Percentiles rank a stretch among this genome's conserved stretches.
These are phyloP conservation scores for Blastobotrys terrestris DNA, from an alignment of 805 yeast species.

Conservation along the genomic window DNA sequence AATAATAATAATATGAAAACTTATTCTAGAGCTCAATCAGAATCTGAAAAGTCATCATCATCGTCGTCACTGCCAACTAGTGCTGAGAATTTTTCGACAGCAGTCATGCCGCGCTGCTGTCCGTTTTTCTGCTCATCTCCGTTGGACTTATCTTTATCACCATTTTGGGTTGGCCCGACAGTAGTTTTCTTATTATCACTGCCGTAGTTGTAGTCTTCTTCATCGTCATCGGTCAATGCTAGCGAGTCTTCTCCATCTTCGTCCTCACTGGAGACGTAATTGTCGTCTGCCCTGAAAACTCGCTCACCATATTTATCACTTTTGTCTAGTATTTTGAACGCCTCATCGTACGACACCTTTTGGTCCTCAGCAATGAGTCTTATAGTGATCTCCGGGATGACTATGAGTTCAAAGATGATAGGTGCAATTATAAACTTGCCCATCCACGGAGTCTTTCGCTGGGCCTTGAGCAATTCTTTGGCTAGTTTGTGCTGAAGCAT, in stretches of 20 bases:
- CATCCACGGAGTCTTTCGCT: constrained; percentile 2
- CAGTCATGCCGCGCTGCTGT: no score
- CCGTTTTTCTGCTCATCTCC: background rate
- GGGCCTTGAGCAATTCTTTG: background rate
- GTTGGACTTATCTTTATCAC: no score
- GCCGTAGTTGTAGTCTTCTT: no score
- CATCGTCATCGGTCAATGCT: background rate
- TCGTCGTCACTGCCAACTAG: no score
- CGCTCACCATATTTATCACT: background rate
- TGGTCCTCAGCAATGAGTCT: background rate
- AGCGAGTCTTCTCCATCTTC: background rate
- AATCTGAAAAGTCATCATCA: no score
- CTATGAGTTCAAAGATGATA: background rate
- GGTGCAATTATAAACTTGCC: background rate
- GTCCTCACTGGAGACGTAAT: background rate
- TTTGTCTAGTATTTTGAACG: background rate
- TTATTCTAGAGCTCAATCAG: no score
- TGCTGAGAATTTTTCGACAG: no score
- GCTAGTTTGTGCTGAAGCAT: background rate
- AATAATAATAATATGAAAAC: no score
- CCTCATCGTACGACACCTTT: background rate
- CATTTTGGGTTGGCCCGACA: no score
- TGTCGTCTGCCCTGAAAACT: background rate
- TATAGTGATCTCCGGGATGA: constrained; percentile 1
- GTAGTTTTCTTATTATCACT: no score